A percentile compares a stretch with the other conserved stretches of the same genome.
phyloP scores from a whole-genome alignment of 1,284 basidiomycete genomes.

The Neotropicomus parvogracilis region DNA sequence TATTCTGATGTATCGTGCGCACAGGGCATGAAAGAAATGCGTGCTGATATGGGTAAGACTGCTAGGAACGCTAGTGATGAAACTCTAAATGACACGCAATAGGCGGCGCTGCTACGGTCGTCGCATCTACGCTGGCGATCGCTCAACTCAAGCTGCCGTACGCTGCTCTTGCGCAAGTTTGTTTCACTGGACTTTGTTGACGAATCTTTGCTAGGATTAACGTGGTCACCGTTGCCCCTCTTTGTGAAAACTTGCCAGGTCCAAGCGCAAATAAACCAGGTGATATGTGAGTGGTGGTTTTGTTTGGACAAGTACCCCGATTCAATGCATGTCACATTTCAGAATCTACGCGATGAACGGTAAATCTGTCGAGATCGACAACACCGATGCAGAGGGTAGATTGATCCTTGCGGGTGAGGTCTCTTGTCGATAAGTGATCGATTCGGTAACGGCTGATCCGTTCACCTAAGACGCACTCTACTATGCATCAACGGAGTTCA shows the following conservation, averaged over 20 bases:
- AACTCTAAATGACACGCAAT: not conserved
- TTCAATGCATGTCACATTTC: conserved; percentile 1
- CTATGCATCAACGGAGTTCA: conserved; percentile 76
- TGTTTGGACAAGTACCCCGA: not conserved
- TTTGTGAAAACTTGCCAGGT: conserved; percentile 87
- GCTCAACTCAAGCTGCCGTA: conserved; percentile 78
- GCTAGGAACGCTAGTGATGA: not conserved
- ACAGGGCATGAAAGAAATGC: conserved; percentile 77
- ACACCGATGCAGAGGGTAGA: conserved; percentile 87
- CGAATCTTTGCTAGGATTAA: conserved; percentile 54
- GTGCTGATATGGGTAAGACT: conserved; percentile 73
- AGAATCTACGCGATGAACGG: conserved; percentile 88
- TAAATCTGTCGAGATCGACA: conserved; percentile 84
- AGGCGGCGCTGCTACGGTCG: conserved; percentile 80
- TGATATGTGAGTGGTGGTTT: conserved; percentile 55
- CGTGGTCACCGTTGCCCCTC: conserved; percentile 66
- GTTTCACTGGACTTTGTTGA: not conserved
- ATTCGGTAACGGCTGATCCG: not conserved
- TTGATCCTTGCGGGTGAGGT: conserved; percentile 65
- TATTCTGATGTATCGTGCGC: not conserved
- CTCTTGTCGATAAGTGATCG: not conserved
- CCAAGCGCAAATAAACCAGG: conserved; percentile 87
- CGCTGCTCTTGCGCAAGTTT: conserved; percentile 23
- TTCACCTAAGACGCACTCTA: conserved; percentile 69
- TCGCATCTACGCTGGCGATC: conserved; percentile 71